Evolutionary conservation across 345 rosid genomes (phyloP), one percentile per base, ranked within the genome.

Genomic region (Eutrema heterophyllum): DNA sequence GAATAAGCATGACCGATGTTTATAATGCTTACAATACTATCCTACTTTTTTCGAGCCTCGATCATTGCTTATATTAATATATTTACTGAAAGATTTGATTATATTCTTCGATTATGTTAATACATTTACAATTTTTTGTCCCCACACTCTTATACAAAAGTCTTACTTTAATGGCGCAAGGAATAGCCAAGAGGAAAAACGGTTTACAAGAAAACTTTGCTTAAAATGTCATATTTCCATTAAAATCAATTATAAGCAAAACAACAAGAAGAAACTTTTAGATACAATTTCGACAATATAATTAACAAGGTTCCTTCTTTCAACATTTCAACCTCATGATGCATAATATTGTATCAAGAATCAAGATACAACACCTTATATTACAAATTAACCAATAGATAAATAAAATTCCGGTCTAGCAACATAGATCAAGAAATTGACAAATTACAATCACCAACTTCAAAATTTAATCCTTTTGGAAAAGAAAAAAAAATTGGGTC

Each of bases 1-100:
- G 60, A 69, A 70, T 21, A 70, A 76, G 60, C 80, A 64, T 76
- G 80, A 56, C 44, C 18, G 60, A 63, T 76, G 74, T 62, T 76
- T 76, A 61, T 52, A 61, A 68, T 67, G 68, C 78, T 10, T 66
- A 67, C 46, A 32, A 16, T 66, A 48, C 9, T 67, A 59, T 67
- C 39, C 52, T 38, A 66, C 67, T 48, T 74, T 45, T 35, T 6
- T 33, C 33, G 43, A 68, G 79, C 48, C 79, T 75, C 69, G 57
- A 75, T 60, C 74, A 75, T 70, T 76, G 60, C 60, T n/a, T 41
- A 9, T 59, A 67, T 51, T 58, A 60, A 24, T 54, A 7, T 45
- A 9, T 36, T 49, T 16, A 4, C 51, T 59, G 54, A 18, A 56
- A 57, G 43, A 27, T 66, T 74, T 29, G 41, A 50, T 36, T 56